These are phyloP conservation scores for Cercospora janseana DNA, from an alignment of 2,329 filamentous ascomycete genomes.

Conservation along the genomic window DNA sequence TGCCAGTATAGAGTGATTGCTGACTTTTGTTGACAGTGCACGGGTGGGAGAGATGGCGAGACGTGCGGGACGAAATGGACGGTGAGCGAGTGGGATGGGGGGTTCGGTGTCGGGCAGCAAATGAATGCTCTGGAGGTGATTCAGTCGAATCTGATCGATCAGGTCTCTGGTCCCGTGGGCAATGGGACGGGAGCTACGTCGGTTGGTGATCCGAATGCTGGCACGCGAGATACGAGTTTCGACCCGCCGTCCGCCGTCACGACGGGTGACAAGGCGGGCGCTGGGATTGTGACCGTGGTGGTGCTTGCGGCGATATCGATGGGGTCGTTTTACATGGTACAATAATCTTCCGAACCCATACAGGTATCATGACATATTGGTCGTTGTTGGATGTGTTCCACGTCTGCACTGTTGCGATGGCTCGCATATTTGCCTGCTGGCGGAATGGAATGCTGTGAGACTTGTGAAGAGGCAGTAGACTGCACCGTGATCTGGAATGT, in stretches of 20 bases:
- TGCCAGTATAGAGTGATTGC: constrained; percentile 48
- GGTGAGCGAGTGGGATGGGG: constrained; percentile 43
- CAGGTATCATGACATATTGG: too few relatives aligned
- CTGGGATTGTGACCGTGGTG: constrained; percentile 24
- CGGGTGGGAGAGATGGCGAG: constrained; percentile 45
- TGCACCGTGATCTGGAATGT: too few relatives aligned
- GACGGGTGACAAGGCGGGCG: constrained; percentile 24
- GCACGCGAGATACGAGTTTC: constrained; percentile 9
- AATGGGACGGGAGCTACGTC: constrained; percentile 44
- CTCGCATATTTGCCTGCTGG: too few relatives aligned
- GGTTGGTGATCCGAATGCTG: constrained; percentile 19
- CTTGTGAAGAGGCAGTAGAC: too few relatives aligned
- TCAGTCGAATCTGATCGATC: constrained; percentile 39
- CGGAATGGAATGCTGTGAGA: too few relatives aligned
- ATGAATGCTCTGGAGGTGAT: constrained; percentile 54
- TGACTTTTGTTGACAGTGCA: constrained; percentile 42
- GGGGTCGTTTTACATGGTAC: constrained; percentile 13
- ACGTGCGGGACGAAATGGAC: constrained; percentile 47
- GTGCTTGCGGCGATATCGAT: constrained; percentile 13
- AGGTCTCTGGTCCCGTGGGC: constrained; percentile 43
- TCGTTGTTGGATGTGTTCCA: too few relatives aligned
- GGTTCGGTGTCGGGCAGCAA: constrained; percentile 53
- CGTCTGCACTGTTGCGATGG: too few relatives aligned
- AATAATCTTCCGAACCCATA: too few relatives aligned
- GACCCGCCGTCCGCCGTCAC: constrained; percentile 22